Percentiles rank a stretch among this genome's conserved stretches.
These are phyloP conservation scores for Beauveria sp. DNA, from an alignment of 2,329 filamentous ascomycete genomes.

Conservation along the genomic window DNA sequence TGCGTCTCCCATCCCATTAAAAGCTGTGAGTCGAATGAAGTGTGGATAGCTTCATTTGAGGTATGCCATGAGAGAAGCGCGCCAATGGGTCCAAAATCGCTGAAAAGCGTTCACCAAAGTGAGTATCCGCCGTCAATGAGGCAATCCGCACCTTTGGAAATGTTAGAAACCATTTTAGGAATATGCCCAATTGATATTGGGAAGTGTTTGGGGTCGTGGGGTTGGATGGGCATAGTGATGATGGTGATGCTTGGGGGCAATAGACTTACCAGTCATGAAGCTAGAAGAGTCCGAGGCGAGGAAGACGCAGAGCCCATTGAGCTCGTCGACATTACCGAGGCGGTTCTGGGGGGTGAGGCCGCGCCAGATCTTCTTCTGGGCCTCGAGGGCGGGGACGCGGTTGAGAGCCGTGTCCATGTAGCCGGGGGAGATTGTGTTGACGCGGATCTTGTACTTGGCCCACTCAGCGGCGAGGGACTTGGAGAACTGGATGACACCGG, in stretches of 20 bases:
- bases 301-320: conserved; percentile 72
- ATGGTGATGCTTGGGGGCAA: neutral
- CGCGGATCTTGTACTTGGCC: conserved; percentile 72
- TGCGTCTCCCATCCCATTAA: neutral
- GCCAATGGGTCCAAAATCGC: neutral
- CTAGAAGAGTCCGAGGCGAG: conserved; percentile 63
- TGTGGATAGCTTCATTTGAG: neutral
- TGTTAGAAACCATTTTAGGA: neutral
- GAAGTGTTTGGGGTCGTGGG: neutral
- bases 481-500: conserved; percentile 68
- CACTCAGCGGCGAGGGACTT: conserved; percentile 79
- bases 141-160: conserved; percentile 27
- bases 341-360: conserved; percentile 66
- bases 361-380: conserved; percentile 77
- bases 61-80: neutral
- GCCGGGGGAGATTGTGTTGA: conserved; percentile 77
- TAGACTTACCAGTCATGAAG: conserved; percentile 61
- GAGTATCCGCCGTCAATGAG: conserved; percentile 65
- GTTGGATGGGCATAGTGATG: neutral
- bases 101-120: conserved; percentile 38
- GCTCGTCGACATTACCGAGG: conserved; percentile 64
- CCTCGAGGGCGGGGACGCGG: conserved; percentile 68
- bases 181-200: conserved; percentile 33
- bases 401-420: conserved; percentile 84
- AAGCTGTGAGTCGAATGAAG: neutral